A percentile compares a stretch with the other conserved stretches of the same genome.
Evolutionary conservation across 768 basidiomycete genomes (phyloP).

Genomic region (Calvatia gigantea): DNA sequence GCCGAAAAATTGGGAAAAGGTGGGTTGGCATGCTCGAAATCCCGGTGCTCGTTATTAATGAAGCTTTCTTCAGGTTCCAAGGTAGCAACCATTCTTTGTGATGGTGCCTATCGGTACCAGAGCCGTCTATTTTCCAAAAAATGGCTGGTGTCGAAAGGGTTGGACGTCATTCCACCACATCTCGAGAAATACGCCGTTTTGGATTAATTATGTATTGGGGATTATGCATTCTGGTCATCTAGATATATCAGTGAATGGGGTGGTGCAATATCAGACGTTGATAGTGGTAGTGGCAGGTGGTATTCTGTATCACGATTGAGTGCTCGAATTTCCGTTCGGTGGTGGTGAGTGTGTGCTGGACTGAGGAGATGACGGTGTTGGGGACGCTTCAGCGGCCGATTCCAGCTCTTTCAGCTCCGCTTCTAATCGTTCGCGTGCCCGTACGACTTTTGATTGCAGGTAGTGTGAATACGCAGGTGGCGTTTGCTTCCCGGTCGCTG

Average conservation of each 20-base stretch:
- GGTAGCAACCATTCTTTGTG: conserved; percentile 86
- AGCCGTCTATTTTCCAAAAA: conserved; percentile 91
- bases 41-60: not conserved
- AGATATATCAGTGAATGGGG: conserved; percentile 8
- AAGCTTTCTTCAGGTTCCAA: conserved; percentile 54
- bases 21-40: conserved; percentile 18
- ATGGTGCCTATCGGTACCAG: conserved; percentile 97
- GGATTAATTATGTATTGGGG: conserved; percentile 37
- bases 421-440: conserved; percentile 92
- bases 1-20: conserved; percentile 85
- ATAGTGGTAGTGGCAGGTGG: not conserved
- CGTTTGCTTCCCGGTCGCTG: conserved; percentile 39
- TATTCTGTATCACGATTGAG: not conserved
- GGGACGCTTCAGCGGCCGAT: conserved; percentile 17
- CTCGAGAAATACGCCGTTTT: conserved; percentile 89
- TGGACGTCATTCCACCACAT: conserved; percentile 78
- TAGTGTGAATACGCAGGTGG: conserved; percentile 75
- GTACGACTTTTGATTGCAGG: conserved; percentile 94
- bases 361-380: conserved; percentile 18
- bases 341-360: conserved; percentile 8
- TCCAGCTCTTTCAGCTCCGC: conserved; percentile 57
- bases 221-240: not conserved
- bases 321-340: not conserved
- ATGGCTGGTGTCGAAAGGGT: conserved; percentile 82
- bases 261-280: not conserved